Base-by-base conservation (phyloP, 352 stramenopile species). In the Nothophytophthora sp. region DNA sequence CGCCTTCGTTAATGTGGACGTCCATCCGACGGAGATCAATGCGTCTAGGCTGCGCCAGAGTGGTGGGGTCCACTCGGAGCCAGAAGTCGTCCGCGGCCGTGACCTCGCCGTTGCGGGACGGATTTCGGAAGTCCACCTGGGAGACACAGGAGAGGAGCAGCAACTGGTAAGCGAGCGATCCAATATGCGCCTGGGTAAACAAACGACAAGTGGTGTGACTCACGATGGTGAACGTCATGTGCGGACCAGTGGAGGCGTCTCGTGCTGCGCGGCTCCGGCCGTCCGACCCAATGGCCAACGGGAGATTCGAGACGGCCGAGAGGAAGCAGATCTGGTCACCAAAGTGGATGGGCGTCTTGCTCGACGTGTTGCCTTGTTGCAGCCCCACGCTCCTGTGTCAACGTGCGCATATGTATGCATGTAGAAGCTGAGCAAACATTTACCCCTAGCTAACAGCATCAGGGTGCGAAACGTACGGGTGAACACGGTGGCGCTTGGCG, bases 221-320 rank as follows among this genome's bases (percentile, higher is more conserved):
- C 47, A 84, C 67, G 35, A 90, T 58, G 6, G 76, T 86, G 43
- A 88, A 85, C n/a, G 66, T 70, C 71, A 86, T 86, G 52, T 87
- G 76, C 0, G 65, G 69, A 0, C 79, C 74, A 20, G n/a, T 20
- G 22, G 57, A 61, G 23, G 32, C 50, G 24, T 67, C 57, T 23
- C 45, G 20, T 24, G 45, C 38, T 3, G 38, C 23, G 15, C 60
- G 48, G 13, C 66, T 73, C 1, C 73, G 71, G 7, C 76, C 79
- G 29, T 85, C 60, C 11, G 46, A n/a, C 1, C 70, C 70, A 18
- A 90, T 60, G 15, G 61, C 67, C 5, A 90, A 59, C 13, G 79
- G 79, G 8, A 87, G 44, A 19, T 85, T 39, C 12, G 63, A 72
- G 13, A 46, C 44, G 8, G 60, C 43, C 12, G 76, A 88, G 19